These are phyloP conservation scores for Lactifluus rugatus DNA, from an alignment of 768 basidiomycete species.

Conservation along the genomic window DNA sequence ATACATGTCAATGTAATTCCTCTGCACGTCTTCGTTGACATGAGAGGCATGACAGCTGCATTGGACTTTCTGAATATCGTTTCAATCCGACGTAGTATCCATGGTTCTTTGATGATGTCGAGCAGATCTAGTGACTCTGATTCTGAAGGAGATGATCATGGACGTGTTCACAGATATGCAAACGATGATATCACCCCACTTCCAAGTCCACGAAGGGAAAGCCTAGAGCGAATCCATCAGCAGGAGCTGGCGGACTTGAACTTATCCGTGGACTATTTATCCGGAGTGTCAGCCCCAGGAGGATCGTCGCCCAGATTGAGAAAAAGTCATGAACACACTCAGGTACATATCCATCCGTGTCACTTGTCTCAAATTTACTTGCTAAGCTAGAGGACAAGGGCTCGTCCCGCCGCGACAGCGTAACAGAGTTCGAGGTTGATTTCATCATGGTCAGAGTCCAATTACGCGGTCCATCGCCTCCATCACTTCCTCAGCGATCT, in stretches of 20 bases:
- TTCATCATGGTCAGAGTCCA: slow-evolving; percentile 57
- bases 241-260: slow-evolving; percentile 53
- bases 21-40: slow-evolving; percentile 70
- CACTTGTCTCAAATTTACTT: neutral
- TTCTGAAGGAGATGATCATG: neutral
- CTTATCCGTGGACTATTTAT: slow-evolving; percentile 39
- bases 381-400: neutral
- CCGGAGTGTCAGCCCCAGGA: neutral
- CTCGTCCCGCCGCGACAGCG: neutral
- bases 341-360: neutral
- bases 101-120: neutral
- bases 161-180: neutral
- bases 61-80: slow-evolving; percentile 43
- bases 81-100: slow-evolving; percentile 8
- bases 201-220: slow-evolving; percentile 25
- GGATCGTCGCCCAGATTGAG: neutral
- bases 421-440: slow-evolving; percentile 28
- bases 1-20: slow-evolving; percentile 44
- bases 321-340: neutral
- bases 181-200: slow-evolving; percentile 4
- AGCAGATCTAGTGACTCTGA: neutral
- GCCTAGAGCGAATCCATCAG: slow-evolving; percentile 37
- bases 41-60: slow-evolving; percentile 36
- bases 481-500: slow-evolving; percentile 40
- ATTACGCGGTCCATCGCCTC: slow-evolving; percentile 55